phyloP scores from a whole-genome alignment of 139 green algal species.

The Haematococcus sp. region DNA sequence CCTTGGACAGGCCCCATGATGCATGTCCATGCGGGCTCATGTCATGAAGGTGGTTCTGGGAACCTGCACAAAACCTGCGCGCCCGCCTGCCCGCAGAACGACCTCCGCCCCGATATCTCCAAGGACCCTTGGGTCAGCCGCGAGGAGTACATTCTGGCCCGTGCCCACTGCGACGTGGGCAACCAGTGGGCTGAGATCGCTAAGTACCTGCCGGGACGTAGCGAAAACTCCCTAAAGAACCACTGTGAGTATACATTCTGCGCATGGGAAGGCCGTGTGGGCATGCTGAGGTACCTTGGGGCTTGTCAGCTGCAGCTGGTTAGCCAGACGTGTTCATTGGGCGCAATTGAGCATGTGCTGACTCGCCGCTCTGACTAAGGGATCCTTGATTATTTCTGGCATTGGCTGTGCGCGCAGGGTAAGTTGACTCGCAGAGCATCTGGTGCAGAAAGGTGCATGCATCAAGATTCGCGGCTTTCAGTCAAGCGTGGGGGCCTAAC shows the following conservation, averaged over 20 bases:
- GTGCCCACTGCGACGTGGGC: constrained; percentile 62
- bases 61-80: no score
- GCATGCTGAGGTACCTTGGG: background rate
- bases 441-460: no score
- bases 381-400: no score
- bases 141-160: constrained; percentile 42
- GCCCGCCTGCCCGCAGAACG: constrained; percentile 76
- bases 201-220: constrained; percentile 68
- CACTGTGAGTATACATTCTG: constrained; percentile 52
- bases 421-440: background rate
- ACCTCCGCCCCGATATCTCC: constrained; percentile 63
- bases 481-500: no score
- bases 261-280: background rate
- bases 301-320: background rate
- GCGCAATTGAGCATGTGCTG: no score
- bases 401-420: background rate
- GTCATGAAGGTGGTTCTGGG: background rate
- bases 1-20: background rate
- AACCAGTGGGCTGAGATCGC: constrained; percentile 86
- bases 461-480: no score
- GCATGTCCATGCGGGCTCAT: background rate
- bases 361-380: no score
- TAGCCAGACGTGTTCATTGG: background rate
- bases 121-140: constrained; percentile 33
- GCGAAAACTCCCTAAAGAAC: constrained; percentile 95